Evolutionary conservation across 345 rosid species (phyloP), one percentile per base, ranked within the genome.

Genomic region (Clarkia xantiana): DNA sequence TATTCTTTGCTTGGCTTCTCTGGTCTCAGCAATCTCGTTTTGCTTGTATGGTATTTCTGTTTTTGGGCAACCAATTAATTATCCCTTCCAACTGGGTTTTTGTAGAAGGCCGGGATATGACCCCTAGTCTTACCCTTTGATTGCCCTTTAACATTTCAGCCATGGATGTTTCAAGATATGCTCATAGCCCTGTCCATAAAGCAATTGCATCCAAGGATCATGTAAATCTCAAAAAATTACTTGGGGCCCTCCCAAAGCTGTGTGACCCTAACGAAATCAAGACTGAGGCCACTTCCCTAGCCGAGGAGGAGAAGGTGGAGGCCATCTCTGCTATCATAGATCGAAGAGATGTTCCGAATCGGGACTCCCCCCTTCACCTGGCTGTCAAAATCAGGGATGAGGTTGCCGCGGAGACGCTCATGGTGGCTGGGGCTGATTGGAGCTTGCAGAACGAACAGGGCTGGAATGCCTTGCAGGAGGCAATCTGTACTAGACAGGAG

Each of bases 381-480:
- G 96, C 98, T 8, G 93, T 86, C 56, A 86, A 84, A 54, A 69
- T 86, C n/a, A 78, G 85, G 14, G 98, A 91, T 38, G 71, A 81
- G 57, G 76, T 75, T 20, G 49, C 96, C 14, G 76, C 84, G 1
- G 90, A 84, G 70, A 81, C 84, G 93, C 89, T 91, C 14, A 84
- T 91, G 96, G 60, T 75, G 48, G 90, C 94, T 7, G 96, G 96
- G 44, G 83, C 90, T 10, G 98, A 91, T 61, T 91, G 98, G 95
- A 86, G 93, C 65, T 63, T 86, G 63, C 96, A 86, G 62, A 91
- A 91, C 51, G 94, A 81, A 34, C 83, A 81, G 3, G 98, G 98
- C 0, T 91, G 98, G 98, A 91, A 86, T 62, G 82, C 98, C 1
- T 83, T 91, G 18, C 96, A 91, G 56, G 98, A 91, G 63, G 98